These are phyloP conservation scores for Boletus bicolor DNA, from an alignment of 768 basidiomycete genomes.

Conservation along the genomic window DNA sequence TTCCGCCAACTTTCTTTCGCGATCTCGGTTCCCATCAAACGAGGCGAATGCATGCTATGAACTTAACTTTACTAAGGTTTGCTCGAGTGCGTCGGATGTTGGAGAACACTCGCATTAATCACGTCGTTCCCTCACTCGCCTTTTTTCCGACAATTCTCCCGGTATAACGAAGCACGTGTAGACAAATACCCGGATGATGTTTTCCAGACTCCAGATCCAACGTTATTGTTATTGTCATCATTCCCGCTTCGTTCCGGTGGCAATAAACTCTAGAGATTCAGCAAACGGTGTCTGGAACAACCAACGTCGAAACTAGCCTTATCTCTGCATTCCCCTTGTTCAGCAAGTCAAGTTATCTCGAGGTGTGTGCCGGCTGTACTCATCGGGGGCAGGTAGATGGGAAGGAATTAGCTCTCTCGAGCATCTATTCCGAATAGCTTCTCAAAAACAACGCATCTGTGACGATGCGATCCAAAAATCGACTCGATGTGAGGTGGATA, in stretches of 20 bases:
- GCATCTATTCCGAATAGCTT: not conserved
- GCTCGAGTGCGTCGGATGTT: not conserved
- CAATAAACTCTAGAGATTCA: conserved; percentile 14
- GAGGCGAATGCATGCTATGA: conserved; percentile 21
- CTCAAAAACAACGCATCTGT: not conserved
- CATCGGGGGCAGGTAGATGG: not conserved
- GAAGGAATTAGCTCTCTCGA: not conserved
- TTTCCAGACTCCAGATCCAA: not conserved
- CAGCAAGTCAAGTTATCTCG: not conserved
- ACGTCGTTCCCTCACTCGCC: not conserved
- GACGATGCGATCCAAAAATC: conserved; percentile 4
- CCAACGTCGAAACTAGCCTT: conserved; percentile 1
- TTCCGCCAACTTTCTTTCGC: conserved; percentile 1
- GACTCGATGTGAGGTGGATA: not conserved
- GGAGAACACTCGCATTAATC: conserved; percentile 3
- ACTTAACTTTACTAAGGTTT: conserved; percentile 16
- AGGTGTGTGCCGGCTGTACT: not conserved
- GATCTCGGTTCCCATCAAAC: conserved; percentile 17
- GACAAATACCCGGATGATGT: not conserved
- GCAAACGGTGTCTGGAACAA: conserved; percentile 5
- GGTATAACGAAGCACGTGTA: not conserved
- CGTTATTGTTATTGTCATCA: not conserved
- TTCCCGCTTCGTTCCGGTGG: conserved; percentile 15
- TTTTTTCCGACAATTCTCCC: not conserved
- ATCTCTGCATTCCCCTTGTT: not conserved